Conservation (phyloP, 495 filamentous ascomycete species). For the Aspergillus bertholletiae region DNA sequence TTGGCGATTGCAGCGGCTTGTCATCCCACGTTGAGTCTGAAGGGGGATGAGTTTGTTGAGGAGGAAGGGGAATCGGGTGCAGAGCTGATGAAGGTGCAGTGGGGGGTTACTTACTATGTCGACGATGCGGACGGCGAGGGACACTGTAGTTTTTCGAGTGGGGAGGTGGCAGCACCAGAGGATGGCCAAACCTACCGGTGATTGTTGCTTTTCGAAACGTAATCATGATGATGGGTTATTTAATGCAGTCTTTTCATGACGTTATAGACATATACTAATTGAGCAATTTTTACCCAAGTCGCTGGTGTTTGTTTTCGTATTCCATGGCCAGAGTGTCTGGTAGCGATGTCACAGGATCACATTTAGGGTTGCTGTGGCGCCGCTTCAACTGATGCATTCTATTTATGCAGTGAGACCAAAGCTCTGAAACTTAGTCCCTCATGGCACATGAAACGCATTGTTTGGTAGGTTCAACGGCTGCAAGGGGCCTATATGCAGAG, state of each 20-base stretch:
- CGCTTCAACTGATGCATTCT: no score
- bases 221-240: neutral
- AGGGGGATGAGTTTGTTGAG: no score
- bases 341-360: no score
- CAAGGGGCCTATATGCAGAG: no score
- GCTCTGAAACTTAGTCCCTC: no score
- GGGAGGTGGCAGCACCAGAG: neutral
- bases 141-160: neutral
- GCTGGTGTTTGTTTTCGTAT: no score
- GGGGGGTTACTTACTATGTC: neutral
- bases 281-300: neutral
- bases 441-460: no score
- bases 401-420: no score
- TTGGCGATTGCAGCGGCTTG: slow-evolving; percentile 42
- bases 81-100: neutral
- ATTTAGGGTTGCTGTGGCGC: no score
- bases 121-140: neutral
- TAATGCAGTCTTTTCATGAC: neutral
- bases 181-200: neutral
- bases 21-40: slow-evolving; percentile 9
- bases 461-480: no score
- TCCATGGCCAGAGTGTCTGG: no score
- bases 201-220: neutral
- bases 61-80: neutral
- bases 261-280: neutral